Evolutionary conservation across 805 yeast genomes (phyloP).

Genomic region (Ogataea glucozyma): DNA sequence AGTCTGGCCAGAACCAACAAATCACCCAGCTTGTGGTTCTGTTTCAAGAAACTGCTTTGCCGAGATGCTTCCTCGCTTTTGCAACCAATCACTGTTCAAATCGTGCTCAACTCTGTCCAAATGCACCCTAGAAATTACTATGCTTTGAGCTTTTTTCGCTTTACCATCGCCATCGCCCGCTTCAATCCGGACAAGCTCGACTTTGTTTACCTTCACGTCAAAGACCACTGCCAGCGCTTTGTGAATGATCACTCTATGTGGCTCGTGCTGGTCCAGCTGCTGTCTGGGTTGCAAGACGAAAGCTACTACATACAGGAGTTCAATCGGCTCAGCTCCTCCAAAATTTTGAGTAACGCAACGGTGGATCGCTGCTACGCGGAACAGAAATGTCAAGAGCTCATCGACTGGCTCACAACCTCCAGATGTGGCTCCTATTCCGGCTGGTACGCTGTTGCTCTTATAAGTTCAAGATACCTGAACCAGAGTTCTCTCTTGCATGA

Average conservation of each 20-base stretch:
- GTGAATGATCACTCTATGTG: constrained; percentile 28
- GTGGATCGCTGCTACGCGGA: background rate
- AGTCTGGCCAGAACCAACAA: constrained; percentile 34
- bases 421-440: constrained; percentile 14
- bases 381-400: constrained; percentile 8
- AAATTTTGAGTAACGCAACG: background rate
- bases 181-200: background rate
- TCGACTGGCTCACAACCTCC: constrained; percentile 15
- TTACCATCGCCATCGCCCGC: constrained; percentile 16
- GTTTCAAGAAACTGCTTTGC: constrained; percentile 21
- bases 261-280: constrained; percentile 19
- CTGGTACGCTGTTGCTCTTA: constrained; percentile 11
- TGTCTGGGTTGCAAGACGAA: constrained; percentile 12
- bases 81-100: constrained; percentile 9
- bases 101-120: constrained; percentile 37
- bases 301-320: constrained; percentile 14
- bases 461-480: background rate
- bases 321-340: constrained; percentile 6
- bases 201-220: background rate
- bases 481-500: background rate
- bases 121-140: constrained; percentile 50
- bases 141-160: constrained; percentile 43
- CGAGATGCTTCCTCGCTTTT: background rate
- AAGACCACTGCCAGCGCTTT: constrained; percentile 14
- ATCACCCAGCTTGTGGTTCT: constrained; percentile 36